These are phyloP conservation scores for Eleusine indica DNA, from an alignment of 176 grass and related monocot species.

Conservation along the genomic window DNA sequence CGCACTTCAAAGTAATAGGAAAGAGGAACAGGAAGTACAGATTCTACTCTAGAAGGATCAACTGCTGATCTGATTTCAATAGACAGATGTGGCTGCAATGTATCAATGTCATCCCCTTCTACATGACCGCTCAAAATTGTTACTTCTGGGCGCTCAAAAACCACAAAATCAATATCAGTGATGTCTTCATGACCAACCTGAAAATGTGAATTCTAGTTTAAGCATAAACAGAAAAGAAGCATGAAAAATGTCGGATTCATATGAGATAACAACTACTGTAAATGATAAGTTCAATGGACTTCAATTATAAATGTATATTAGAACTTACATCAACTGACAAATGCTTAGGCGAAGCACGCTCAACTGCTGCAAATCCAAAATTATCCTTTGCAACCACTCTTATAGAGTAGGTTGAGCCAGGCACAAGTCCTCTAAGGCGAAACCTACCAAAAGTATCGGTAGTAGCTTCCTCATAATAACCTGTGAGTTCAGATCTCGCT, in stretches of 20 bases:
- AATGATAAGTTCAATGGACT: constrained; percentile 18
- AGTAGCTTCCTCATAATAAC: constrained; percentile 94
- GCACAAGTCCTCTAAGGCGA: constrained; percentile 87
- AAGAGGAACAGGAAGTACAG: constrained; percentile 74
- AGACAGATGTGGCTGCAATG: constrained; percentile 71
- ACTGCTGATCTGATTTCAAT: constrained; percentile 78
- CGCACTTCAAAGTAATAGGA: constrained; percentile 81
- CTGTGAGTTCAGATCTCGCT: constrained; percentile 86
- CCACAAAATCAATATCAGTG: constrained; percentile 77
- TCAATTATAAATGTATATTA: constrained; percentile 19
- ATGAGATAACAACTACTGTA: constrained; percentile 25
- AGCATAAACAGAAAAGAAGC: constrained; percentile 35
- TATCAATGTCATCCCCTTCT: constrained; percentile 60
- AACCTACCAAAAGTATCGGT: constrained; percentile 83
- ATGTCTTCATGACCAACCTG: constrained; percentile 82
- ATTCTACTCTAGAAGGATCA: constrained; percentile 77
- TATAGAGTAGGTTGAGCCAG: constrained; percentile 83
- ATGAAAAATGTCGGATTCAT: constrained; percentile 12
- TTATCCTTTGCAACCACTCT: constrained; percentile 77
- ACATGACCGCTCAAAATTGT: constrained; percentile 87
- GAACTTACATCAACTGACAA: constrained; percentile 70
- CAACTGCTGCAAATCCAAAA: constrained; percentile 57
- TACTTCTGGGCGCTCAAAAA: constrained; percentile 81
- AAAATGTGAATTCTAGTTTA: constrained; percentile 31
- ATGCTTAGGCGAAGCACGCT: constrained; percentile 80